Evolutionary conservation across 2,329 filamentous ascomycete genomes (phyloP).

Genomic region (Proliferodiscus dingleyae): DNA sequence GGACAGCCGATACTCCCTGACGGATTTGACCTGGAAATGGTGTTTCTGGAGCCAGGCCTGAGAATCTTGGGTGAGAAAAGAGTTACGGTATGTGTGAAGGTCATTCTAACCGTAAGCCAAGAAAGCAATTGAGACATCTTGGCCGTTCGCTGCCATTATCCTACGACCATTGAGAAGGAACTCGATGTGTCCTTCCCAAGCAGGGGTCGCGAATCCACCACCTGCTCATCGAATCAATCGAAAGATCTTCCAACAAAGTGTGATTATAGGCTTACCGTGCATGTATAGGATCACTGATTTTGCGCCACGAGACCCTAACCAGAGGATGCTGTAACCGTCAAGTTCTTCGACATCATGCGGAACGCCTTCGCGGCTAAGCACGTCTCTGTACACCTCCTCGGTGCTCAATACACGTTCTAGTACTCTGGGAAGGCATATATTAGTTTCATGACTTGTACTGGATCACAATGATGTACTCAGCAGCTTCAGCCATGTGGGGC

Average conservation of each 20-base stretch:
- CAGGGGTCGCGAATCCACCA: background rate
- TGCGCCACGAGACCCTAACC: background rate
- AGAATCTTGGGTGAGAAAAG: background rate
- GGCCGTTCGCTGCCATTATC: background rate
- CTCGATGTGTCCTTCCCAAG: background rate
- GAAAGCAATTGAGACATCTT: background rate
- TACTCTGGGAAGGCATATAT: too few species aligned
- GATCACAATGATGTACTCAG: too few species aligned
- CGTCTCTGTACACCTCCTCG: background rate
- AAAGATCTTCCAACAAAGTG: background rate
- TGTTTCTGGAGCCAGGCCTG: background rate
- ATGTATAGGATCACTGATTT: background rate
- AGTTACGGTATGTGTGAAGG: too few species aligned
- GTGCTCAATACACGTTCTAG: background rate
- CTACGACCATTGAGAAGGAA: background rate
- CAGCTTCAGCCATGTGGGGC: too few species aligned
- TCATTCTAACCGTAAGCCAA: background rate
- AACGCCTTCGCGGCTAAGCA: background rate
- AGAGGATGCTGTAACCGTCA: background rate
- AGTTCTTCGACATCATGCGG: background rate
- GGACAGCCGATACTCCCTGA: background rate
- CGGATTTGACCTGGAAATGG: background rate
- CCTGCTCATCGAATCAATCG: background rate
- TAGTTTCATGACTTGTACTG: too few species aligned
- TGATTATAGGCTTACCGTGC: background rate